Conservation (phyloP, 2,329 filamentous ascomycete species). For the Verticillium tricorpus region DNA sequence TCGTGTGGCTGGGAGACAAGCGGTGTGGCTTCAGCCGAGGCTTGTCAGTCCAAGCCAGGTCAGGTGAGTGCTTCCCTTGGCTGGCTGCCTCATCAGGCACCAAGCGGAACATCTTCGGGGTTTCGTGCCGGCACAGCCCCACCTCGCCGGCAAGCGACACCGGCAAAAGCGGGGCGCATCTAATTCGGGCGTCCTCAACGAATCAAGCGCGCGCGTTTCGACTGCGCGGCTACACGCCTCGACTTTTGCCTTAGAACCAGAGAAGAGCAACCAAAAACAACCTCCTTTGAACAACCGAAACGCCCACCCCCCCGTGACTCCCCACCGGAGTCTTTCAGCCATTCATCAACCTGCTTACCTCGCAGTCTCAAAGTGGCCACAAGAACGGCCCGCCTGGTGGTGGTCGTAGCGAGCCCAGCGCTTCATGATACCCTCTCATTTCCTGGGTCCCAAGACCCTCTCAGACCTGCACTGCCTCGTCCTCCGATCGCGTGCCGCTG, state of each 20-base stretch:
- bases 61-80: neutral
- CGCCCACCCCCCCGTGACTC: neutral
- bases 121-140: neutral
- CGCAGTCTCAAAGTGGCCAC: neutral
- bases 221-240: constrained; percentile 8
- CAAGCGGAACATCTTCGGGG: neutral
- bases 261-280: neutral
- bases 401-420: constrained; percentile 16
- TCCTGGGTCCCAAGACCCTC: constrained; percentile 12
- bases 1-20: neutral
- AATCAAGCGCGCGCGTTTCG: constrained; percentile 13
- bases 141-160: neutral
- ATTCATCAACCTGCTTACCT: neutral
- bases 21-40: neutral
- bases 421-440: constrained; percentile 28
- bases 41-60: neutral
- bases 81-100: neutral
- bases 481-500: constrained; percentile 4
- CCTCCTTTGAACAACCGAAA: neutral
- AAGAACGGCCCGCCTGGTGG: neutral
- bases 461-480: constrained; percentile 26
- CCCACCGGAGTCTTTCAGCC: neutral
- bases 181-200: neutral
- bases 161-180: neutral
- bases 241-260: neutral